A percentile compares a stretch with the other conserved stretches of the same genome.
Conservation (phyloP, 768 basidiomycete species). For the Leucosporidium yakuticum region DNA sequence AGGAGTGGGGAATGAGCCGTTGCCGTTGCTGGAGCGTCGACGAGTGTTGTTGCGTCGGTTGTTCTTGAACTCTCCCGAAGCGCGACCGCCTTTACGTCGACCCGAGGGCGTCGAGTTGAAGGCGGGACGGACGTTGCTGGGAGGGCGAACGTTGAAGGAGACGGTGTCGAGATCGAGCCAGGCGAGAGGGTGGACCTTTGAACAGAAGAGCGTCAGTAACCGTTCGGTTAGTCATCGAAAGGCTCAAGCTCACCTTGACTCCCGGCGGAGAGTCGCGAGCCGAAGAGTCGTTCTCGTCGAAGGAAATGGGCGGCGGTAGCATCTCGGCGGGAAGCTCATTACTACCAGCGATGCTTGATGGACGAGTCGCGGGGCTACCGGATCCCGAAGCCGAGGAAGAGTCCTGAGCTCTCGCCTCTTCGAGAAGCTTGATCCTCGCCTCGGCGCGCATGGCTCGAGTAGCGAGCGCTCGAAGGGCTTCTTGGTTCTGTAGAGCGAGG, state of each 20-base stretch:
- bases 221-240: neutral
- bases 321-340: neutral
- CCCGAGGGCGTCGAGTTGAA: neutral
- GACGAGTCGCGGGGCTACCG: neutral
- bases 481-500: slow-evolving; percentile 13
- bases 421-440: slow-evolving; percentile 23
- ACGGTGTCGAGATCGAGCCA: slow-evolving; percentile 34
- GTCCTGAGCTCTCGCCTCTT: slow-evolving; percentile 13
- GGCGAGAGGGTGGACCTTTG: slow-evolving; percentile 28
- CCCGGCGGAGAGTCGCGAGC: slow-evolving; percentile 1
- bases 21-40: slow-evolving; percentile 13
- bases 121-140: neutral
- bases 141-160: slow-evolving; percentile 16
- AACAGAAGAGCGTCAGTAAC: neutral
- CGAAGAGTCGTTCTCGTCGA: neutral
- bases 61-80: neutral
- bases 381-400: slow-evolving; percentile 11
- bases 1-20: neutral
- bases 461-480: slow-evolving; percentile 26
- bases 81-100: neutral
- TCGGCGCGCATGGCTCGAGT: slow-evolving; percentile 28
- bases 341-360: neutral
- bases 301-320: neutral
- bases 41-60: neutral
- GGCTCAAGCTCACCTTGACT: neutral